Base-by-base conservation (phyloP, 2,329 filamentous ascomycete species). In the Diaporthe humulicola region DNA sequence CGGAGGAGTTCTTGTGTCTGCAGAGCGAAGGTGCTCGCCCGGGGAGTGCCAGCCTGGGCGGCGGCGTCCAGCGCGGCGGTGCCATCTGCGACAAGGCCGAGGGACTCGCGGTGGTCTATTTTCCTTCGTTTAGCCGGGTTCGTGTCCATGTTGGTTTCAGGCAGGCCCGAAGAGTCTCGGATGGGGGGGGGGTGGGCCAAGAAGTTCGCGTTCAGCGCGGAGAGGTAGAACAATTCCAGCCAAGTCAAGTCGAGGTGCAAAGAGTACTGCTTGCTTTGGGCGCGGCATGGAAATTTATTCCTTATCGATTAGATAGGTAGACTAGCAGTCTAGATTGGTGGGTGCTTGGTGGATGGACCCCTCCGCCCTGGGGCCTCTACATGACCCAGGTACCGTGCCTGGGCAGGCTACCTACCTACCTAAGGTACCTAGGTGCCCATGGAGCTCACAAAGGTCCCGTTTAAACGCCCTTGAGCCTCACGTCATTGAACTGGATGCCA, bases 1-100 rank as follows among this genome's bases (percentile, higher is more conserved):
- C 86, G 87, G 75, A 92, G 80, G 25, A 92, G 84, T 81, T 92
- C 90, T 60, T 91, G 88, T 3, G 90, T 89, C 81, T 92, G 88
- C 67, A 92, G 81, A 64, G 90, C 85, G 77, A 92, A 91, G 45
- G 89, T 87, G 80, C 88, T 90, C 22, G 88, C 80, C 45, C 81
- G 79, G 14, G 81, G 82, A 19, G 82, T 74, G 52, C 82, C 82
- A 4, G 79, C 80, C 4, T 81, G 79, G 1, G 80, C 78, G 8
- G 80, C 81, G 1, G 81, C 75, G 36, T 81, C 79, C 33, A 82
- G 75, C 25, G 77, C 76, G 10, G 76, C 75, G 28, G 54, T 75
- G 73, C 76, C 75, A 25, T 75, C 61, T 14, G 61, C 57, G 57
- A 54, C n/a, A 22, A 38, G 38, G 25, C 52, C 48, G 40, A 67